A percentile compares a stretch with the other conserved stretches of the same genome.
Evolutionary conservation across 2,329 filamentous ascomycete species (phyloP).

Genomic region (Alternaria hordeiaustralica): DNA sequence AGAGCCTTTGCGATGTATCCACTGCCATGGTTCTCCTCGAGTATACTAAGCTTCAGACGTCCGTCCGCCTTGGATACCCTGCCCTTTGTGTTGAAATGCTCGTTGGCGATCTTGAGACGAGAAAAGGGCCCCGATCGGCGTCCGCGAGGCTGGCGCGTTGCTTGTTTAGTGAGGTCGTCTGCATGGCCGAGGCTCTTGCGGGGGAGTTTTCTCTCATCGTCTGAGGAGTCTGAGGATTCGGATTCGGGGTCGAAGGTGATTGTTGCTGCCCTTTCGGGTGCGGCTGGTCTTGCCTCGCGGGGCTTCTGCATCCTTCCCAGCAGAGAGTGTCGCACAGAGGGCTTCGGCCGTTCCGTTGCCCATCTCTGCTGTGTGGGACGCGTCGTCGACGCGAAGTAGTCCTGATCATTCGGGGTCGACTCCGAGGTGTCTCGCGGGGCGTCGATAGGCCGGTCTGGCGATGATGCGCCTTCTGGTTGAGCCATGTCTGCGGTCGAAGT

Average conservation of each 20-base stretch:
- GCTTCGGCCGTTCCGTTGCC: conserved; percentile 40
- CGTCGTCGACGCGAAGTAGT: conserved; percentile 4
- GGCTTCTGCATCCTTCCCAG: conserved; percentile 25
- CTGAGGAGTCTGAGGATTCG: conserved; percentile 30
- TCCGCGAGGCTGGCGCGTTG: conserved; percentile 12
- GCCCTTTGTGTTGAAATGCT: conserved; percentile 69
- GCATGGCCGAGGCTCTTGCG: conserved; percentile 25
- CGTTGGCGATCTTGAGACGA: conserved; percentile 67
- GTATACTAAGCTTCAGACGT: conserved; percentile 71
- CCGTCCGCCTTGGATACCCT: conserved; percentile 72
- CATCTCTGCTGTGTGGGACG: conserved; percentile 36
- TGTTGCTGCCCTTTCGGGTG: conserved; percentile 29
- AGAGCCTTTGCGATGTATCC: conserved; percentile 78
- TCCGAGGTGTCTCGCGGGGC: not conserved
- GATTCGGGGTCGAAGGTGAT: conserved; percentile 41
- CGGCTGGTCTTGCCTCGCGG: conserved; percentile 17
- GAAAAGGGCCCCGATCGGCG: conserved; percentile 50
- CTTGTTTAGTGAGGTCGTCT: conserved; percentile 10
- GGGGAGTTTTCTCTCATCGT: conserved; percentile 29
- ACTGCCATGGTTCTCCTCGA: conserved; percentile 69
- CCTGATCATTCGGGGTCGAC: not conserved
- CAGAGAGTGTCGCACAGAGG: conserved; percentile 27
- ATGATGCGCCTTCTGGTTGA: not conserved
- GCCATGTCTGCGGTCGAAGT: not conserved
- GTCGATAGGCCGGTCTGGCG: not conserved